Evolutionary conservation across 148 eudicot species (phyloP), one percentile per base, ranked within the genome.

Genomic region (Simmondsia chinensis): DNA sequence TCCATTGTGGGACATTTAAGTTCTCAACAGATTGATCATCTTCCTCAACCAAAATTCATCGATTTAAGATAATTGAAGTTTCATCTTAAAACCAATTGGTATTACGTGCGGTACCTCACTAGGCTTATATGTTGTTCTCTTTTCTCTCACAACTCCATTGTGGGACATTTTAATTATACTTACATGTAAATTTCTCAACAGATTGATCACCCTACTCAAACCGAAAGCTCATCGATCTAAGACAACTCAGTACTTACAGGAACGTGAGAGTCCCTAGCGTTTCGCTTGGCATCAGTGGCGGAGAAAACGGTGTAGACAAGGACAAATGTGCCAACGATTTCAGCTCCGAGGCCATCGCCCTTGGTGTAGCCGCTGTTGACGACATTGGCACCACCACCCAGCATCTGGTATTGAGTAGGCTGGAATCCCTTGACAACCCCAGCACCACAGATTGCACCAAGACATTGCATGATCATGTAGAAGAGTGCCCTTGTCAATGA

Each of bases 371-470:
- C 87, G 1, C n/a, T 69, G 54, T 39, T 41, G 4, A 79, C 69
- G 0, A 43, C 58, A 61, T 79, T 79, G 42, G 87, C 79, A 0
- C 87, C 87, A 23, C 87, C 87, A 6, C 87, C 87, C 21, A 39
- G 23, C 1, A 38, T 5, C 46, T 43, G 33, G 56, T 60, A 80
- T 1, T 56, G 67, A 9, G 40, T 52, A 5, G 66, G 59, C 9
- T 65, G 66, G 66, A 80, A 80, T 2, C 82, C 87, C 56, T 73
- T 80, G 13, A 75, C 87, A 0, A 80, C 79, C 29, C 82, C 87
- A 22, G 79, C 87, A 29, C 87, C 87, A 17, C 87, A 79, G 7
- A 79, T 79, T 21, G 87, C 87, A 27, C 87, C 87, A 20, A 79
- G 59, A 9, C 87, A 75, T 26, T 75, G 79, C 76, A 69, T 60